Evolutionary conservation across 148 eudicot genomes (phyloP).

Genomic region (Silene conica): DNA sequence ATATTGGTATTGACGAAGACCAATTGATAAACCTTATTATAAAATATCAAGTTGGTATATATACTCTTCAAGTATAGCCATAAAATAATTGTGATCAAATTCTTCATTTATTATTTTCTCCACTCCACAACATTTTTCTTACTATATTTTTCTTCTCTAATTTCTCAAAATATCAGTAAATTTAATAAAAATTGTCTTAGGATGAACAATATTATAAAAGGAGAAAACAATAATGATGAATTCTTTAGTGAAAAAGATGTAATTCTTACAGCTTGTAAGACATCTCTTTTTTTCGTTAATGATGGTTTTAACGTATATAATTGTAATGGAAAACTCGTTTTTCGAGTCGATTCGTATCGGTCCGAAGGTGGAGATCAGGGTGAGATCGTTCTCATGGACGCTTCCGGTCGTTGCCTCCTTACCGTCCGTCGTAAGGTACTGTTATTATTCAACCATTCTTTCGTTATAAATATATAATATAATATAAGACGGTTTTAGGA

Average conservation of each 20-base stretch:
- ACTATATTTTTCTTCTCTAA: not conserved
- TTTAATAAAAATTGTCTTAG: too few relatives aligned
- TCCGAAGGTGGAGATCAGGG: constrained; percentile 52
- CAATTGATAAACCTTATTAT: not conserved
- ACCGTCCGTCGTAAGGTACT: constrained; percentile 90
- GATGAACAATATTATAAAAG: not conserved
- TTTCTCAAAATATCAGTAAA: too few relatives aligned
- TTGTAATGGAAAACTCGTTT: constrained; percentile 52
- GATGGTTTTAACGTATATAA: constrained; percentile 81
- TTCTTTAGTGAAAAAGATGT: constrained; percentile 36
- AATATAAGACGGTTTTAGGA: not conserved
- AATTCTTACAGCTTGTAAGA: constrained; percentile 61
- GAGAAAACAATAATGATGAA: constrained; percentile 6
- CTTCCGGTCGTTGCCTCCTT: constrained; percentile 66
- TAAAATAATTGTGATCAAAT: not conserved
- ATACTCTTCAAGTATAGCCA: not conserved
- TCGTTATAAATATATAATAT: too few relatives aligned
- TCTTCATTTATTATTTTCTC: not conserved
- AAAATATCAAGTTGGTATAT: not conserved
- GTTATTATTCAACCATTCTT: not conserved
- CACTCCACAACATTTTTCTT: not conserved
- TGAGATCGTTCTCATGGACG: constrained; percentile 80
- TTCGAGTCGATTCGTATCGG: constrained; percentile 81
- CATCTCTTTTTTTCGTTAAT: constrained; percentile 66
- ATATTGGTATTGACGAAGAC: too few relatives aligned